These are phyloP conservation scores for Plicaturopsis crispa DNA, from an alignment of 768 basidiomycete species.

Conservation along the genomic window DNA sequence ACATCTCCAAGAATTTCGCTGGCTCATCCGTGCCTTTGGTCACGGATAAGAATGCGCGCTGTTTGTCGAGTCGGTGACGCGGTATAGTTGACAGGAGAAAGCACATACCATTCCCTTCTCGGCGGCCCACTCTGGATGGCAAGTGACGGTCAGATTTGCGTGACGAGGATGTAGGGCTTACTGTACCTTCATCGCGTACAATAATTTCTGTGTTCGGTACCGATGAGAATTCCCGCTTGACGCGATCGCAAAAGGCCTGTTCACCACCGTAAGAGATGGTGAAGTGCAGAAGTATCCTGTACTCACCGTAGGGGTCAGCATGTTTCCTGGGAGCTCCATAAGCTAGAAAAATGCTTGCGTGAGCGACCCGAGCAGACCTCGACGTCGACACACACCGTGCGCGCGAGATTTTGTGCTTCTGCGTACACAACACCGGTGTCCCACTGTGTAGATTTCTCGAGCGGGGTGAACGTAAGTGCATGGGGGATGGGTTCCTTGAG, in stretches of 20 bases:
- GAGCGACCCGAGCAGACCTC: not conserved
- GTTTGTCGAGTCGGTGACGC: too few species aligned
- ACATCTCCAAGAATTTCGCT: constrained; percentile 85
- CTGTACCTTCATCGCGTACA: constrained; percentile 65
- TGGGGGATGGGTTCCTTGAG: constrained; percentile 42
- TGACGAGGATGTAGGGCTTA: too few species aligned
- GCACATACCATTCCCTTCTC: constrained; percentile 70
- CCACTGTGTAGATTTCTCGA: constrained; percentile 52
- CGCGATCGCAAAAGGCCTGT: constrained; percentile 65
- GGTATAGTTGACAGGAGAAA: too few species aligned
- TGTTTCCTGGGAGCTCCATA: constrained; percentile 81
- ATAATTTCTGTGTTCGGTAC: constrained; percentile 62
- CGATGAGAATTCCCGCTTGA: constrained; percentile 56
- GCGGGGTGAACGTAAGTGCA: constrained; percentile 34
- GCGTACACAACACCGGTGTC: constrained; percentile 67
- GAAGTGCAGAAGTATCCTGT: not conserved
- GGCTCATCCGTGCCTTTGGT: constrained; percentile 78
- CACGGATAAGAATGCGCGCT: constrained; percentile 85
- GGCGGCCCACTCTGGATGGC: constrained; percentile 61
- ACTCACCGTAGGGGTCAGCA: constrained; percentile 74
- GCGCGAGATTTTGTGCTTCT: constrained; percentile 71
- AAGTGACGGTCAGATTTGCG: too few species aligned
- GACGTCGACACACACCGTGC: constrained; percentile 42
- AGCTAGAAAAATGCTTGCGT: constrained; percentile 35
- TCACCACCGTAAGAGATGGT: not conserved